Evolutionary conservation across 495 filamentous ascomycete species (phyloP), one percentile per base, ranked within the genome.

Genomic region (Penicillium lagena): DNA sequence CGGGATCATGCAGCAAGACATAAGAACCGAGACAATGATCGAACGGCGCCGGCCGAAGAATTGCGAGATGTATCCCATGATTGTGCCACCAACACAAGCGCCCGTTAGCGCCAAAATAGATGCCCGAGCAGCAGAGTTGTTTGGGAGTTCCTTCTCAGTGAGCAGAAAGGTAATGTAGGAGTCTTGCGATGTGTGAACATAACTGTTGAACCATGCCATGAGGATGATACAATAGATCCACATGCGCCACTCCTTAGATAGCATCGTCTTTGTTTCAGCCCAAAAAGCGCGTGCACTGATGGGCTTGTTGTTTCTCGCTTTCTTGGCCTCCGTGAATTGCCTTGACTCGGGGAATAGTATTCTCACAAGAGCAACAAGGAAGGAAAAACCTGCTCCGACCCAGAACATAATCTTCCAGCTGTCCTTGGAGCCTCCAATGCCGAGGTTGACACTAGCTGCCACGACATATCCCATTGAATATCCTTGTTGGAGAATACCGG

Each of bases 111-210:
- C 85, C 27, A 88, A 62, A 52, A 89, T 87, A 36, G 73, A 79
- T 10, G 82, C 83, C n/a, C 83, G 77, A 9, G 76, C 82, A 9
- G 85, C 82, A 4, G 55, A 62, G 2, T 58, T 46, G 58, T 83
- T 83, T 14, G 67, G 41, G 45, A 90, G 71, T 36, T 78, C 75
- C 59, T 89, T 88, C 32, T 83, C 72, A 10, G 75, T 73, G 12
- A 78, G 64, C 75, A 87, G 80, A 55, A 87, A 87, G 7, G 86
- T 89, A 3, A 83, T 87, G 60, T 89, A 90, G 47, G 74, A 81
- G 59, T 89, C 86, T 56, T 87, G 84, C 12, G 76, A 79, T 7
- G 81, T 81, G 58, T 86, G 81, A 42, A 74, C 78, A 60, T 82
- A 80, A 61, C 69, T 77, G 66, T 72, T 79, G 60, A 76, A 68